phyloP scores from a whole-genome alignment of 83 land plant species.

The Thuja plicata region DNA sequence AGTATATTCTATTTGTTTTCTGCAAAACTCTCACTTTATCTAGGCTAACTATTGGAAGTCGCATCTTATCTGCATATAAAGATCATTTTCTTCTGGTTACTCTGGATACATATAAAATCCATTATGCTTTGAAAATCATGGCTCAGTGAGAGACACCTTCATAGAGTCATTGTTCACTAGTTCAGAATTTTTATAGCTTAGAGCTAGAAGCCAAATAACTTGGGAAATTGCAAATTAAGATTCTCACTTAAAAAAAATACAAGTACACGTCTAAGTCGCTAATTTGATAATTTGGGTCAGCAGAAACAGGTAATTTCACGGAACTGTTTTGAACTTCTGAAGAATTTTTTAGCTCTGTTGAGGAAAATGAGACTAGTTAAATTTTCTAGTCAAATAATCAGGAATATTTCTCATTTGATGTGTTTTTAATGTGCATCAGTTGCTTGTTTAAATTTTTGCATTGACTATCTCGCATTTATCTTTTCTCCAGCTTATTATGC shows the following conservation, averaged over 20 bases:
- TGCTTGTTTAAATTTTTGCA: not conserved
- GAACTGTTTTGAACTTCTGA: not conserved
- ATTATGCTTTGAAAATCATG: not conserved
- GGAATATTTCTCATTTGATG: not conserved
- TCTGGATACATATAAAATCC: not conserved
- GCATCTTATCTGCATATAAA: not conserved
- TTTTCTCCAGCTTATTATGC: slow-evolving; percentile 91
- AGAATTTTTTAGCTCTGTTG: not conserved
- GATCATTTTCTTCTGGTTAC: not conserved
- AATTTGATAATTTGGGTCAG: not conserved
- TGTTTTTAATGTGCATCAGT: not conserved
- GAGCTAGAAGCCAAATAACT: not conserved
- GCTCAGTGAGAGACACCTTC: not conserved
- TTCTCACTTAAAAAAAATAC: not conserved
- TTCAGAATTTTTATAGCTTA: not conserved
- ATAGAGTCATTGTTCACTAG: not conserved
- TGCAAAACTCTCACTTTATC: not conserved
- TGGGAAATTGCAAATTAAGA: not conserved
- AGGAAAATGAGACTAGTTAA: not conserved
- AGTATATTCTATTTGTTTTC: not conserved
- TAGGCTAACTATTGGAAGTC: not conserved
- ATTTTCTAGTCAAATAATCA: not conserved
- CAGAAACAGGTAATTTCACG: not conserved
- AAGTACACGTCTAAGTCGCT: not conserved
- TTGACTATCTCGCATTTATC: not conserved